A percentile compares a stretch with the other conserved stretches of the same genome.
Conservation (phyloP, 1,284 basidiomycete genomes). For the Wolfiporia cocos region DNA sequence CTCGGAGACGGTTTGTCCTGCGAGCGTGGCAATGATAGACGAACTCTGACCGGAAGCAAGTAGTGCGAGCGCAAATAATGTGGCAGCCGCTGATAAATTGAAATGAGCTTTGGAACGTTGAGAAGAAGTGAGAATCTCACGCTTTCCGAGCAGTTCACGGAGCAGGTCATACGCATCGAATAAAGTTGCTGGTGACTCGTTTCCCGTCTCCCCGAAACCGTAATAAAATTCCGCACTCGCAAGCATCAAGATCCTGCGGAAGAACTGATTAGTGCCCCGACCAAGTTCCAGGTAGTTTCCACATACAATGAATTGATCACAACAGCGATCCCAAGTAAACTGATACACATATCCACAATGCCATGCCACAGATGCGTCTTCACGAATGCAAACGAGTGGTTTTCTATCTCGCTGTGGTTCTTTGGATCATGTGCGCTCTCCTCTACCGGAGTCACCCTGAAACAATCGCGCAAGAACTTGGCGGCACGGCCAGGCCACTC, state of each 20-base stretch:
- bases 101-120: background rate
- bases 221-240: constrained; percentile 75
- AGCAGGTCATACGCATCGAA: constrained; percentile 83
- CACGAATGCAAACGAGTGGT: constrained; percentile 66
- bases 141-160: constrained; percentile 55
- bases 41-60: constrained; percentile 89
- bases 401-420: constrained; percentile 38
- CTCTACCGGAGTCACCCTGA: constrained; percentile 13
- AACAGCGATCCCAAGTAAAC: constrained; percentile 78
- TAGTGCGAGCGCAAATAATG: constrained; percentile 82
- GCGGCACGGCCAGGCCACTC: background rate
- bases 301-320: constrained; percentile 78
- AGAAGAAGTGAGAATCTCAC: constrained; percentile 26
- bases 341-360: constrained; percentile 58
- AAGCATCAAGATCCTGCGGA: constrained; percentile 57
- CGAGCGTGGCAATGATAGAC: constrained; percentile 88
- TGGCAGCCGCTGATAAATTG: constrained; percentile 52
- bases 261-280: background rate
- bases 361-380: constrained; percentile 76
- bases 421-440: constrained; percentile 14
- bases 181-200: constrained; percentile 58
- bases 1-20: constrained; percentile 90
- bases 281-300: background rate
- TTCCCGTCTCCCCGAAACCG: constrained; percentile 27
- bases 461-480: background rate